These are phyloP conservation scores for Talaromyces rugulosus DNA, from an alignment of 2,329 filamentous ascomycete species.

Conservation along the genomic window DNA sequence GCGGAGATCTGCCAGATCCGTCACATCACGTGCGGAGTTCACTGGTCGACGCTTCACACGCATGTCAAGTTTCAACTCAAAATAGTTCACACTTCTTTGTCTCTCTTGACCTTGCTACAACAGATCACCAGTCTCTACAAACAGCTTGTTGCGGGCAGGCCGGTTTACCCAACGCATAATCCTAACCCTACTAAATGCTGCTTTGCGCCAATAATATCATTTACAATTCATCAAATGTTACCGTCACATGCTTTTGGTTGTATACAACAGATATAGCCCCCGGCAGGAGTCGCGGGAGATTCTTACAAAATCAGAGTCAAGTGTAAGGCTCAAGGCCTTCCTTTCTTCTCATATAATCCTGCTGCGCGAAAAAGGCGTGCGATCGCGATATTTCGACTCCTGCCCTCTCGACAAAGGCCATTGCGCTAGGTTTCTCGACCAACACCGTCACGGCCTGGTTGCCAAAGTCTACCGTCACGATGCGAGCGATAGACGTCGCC, in stretches of 20 bases:
- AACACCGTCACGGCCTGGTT: slow-evolving; percentile 45
- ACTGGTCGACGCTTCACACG: background rate
- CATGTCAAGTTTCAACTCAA: too few relatives aligned
- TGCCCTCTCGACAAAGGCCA: slow-evolving; percentile 46
- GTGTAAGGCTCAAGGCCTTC: slow-evolving; percentile 5
- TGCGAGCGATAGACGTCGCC: slow-evolving; percentile 45
- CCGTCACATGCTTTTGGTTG: background rate
- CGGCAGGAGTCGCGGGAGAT: background rate
- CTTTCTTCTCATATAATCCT: slow-evolving; percentile 12
- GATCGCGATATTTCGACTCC: slow-evolving; percentile 48
- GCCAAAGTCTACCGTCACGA: slow-evolving; percentile 42
- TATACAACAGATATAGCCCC: background rate
- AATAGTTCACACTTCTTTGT: too few relatives aligned
- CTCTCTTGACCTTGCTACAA: background rate
- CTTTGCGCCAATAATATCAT: background rate
- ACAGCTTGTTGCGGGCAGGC: background rate
- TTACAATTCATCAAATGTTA: background rate
- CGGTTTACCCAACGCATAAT: background rate
- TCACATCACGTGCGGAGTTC: background rate
- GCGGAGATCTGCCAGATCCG: background rate
- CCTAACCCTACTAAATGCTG: background rate
- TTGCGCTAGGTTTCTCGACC: slow-evolving; percentile 49
- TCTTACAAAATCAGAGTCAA: background rate
- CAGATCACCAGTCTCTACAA: background rate
- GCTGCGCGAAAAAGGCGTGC: slow-evolving; percentile 38